A percentile compares a stretch with the other conserved stretches of the same genome.
Evolutionary conservation across 768 basidiomycete genomes (phyloP).

Genomic region (Pisolithus orientalis): DNA sequence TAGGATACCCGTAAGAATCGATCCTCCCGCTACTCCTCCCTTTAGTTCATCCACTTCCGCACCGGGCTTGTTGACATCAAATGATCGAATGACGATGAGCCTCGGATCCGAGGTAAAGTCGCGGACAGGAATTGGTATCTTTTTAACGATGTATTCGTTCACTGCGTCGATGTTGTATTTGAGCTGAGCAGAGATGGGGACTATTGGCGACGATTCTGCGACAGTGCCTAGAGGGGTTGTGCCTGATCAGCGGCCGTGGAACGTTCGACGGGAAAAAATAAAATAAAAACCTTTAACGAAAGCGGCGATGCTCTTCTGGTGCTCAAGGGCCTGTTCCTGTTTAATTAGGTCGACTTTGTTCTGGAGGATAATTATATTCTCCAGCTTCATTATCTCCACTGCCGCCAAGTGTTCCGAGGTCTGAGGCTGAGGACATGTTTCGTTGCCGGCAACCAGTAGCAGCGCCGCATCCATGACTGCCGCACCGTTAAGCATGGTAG

Average conservation of each 20-base stretch:
- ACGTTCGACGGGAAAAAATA: not conserved
- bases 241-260: not conserved
- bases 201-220: constrained; percentile 94
- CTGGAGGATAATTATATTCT: constrained; percentile 96
- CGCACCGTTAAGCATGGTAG: constrained; percentile 99
- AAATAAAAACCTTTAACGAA: constrained; percentile 84
- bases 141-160: constrained; percentile 96
- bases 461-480: constrained; percentile 99
- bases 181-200: constrained; percentile 97
- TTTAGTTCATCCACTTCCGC: constrained; percentile 95
- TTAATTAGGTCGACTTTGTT: constrained; percentile 99
- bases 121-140: constrained; percentile 90
- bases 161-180: constrained; percentile 99
- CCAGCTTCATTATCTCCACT: constrained; percentile 98
- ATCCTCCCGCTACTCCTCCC: constrained; percentile 97
- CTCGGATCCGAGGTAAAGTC: constrained; percentile 90
- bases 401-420: constrained; percentile 98
- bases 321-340: constrained; percentile 89
- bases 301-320: constrained; percentile 90
- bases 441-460: constrained; percentile 93
- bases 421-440: constrained; percentile 98
- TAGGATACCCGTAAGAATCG: constrained; percentile 89
- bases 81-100: constrained; percentile 97
- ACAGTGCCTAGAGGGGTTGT: constrained; percentile 68
- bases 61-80: constrained; percentile 99